Base-by-base conservation (phyloP, 2,329 filamentous ascomycete genomes). In the Phialophora verrucosa region DNA sequence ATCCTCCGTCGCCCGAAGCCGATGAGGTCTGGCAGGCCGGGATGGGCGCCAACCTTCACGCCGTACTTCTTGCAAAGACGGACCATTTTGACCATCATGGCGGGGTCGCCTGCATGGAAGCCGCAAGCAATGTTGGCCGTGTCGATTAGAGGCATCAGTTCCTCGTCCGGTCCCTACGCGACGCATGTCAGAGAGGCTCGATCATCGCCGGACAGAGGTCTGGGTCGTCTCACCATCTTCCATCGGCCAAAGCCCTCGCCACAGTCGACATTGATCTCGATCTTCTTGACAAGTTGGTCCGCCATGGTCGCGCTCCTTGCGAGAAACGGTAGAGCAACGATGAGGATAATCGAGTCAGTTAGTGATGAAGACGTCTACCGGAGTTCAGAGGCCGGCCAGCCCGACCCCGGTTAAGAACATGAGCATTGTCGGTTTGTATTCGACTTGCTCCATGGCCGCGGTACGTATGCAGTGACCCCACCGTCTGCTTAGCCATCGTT, bases 1-100 rank as follows among this genome's bases (percentile, higher is more conserved):
- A 90, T 88, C 66, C 85, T 82, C 25, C 87, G 81, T 1, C 87
- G 79, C 1, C 87, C 87, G 71, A 90, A 90, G 8, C 87, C 87
- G 75, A 87, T 82, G n/a, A 88, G 80, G 73, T 90, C 59, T 54
- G 84, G 86, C 0, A 89, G 78, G 1, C 87, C 86, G 0, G 87
- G 87, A 70, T 90, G 87, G 0, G 88, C 88, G 7, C 87, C 87
- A 3, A 85, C 77, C 50, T 78, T 80, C 63, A 89, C 81, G 63
- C 80, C 79, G 75, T 87, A 82, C 42, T 80, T 73, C 75, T 88
- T 88, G 76, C 84, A 87, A 23, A 83, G 77, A 6, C 76, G 78
- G 17, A 89, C 82, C 0, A 86, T 89, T 64, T 85, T 78, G 49
- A 83, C 77, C 87, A 89, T 90, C 59, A 87, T 86, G n/a, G 84